Evolutionary conservation across 768 basidiomycete genomes (phyloP).

Genomic region (Suillus americanus): DNA sequence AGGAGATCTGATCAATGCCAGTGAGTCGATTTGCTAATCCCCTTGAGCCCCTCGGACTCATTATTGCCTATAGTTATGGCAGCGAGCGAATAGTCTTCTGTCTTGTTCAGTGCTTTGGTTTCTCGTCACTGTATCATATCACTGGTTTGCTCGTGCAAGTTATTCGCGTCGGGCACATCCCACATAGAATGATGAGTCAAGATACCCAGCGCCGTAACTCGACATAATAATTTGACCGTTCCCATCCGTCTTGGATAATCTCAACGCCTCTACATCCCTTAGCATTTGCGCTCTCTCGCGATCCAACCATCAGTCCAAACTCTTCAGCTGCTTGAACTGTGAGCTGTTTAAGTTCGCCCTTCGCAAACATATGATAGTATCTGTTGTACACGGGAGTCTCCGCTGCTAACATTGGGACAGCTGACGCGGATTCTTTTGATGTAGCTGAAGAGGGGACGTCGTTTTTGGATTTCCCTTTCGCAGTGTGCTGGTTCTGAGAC

Average conservation of each 20-base stretch:
- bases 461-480: slow-evolving; percentile 13
- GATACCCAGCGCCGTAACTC: slow-evolving; percentile 66
- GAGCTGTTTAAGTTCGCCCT: slow-evolving; percentile 71
- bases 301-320: slow-evolving; percentile 54
- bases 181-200: slow-evolving; percentile 17
- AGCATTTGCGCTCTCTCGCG: slow-evolving; percentile 16
- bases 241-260: slow-evolving; percentile 78
- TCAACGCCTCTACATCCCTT: slow-evolving; percentile 48
- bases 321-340: slow-evolving; percentile 60
- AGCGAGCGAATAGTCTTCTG: slow-evolving; percentile 71
- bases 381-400: slow-evolving; percentile 65
- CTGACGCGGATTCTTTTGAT: slow-evolving; percentile 2
- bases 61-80: slow-evolving; percentile 72
- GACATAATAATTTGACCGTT: slow-evolving; percentile 86
- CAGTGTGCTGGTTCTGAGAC: slow-evolving; percentile 32
- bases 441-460: slow-evolving; percentile 7
- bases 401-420: not conserved
- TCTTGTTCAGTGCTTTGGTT: slow-evolving; percentile 33
- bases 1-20: slow-evolving; percentile 95
- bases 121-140: slow-evolving; percentile 31
- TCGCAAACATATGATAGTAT: slow-evolving; percentile 95
- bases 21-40: slow-evolving; percentile 50
- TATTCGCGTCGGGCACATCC: slow-evolving; percentile 14
- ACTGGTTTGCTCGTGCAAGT: slow-evolving; percentile 20
- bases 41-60: slow-evolving; percentile 10